Evolutionary conservation across 305 asterid genomes (phyloP), one percentile per base, ranked within the genome.

Genomic region (Fraxinus paxiana): DNA sequence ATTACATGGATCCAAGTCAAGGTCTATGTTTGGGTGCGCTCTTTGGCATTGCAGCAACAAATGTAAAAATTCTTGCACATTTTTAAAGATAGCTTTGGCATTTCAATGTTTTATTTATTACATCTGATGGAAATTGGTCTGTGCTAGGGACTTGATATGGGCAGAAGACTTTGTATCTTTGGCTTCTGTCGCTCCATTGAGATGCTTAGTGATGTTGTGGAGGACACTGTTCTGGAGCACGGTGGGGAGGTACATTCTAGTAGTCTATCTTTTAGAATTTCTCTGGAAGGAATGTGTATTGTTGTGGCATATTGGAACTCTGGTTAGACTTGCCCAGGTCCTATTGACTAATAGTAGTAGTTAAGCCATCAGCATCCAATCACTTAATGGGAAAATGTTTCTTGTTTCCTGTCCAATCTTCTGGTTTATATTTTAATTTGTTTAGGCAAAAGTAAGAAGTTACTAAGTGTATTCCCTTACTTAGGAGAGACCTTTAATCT

Each of bases 171-270:
- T 41, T 94, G 99, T 84, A 91, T 94, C 79, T 88, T 90, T 87
- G 99, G 99, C 81, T 95, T 90, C 84, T 95, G 98, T 77, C 96
- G 98, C 78, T 95, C 97, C 28, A 73, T 92, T 79, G 99, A 87
- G 92, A 95, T 93, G 99, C 97, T 95, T 73, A 93, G 97, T 78
- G 99, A 95, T 75, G 98, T 94, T 46, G 97, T 95, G 79, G 98
- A 95, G 87, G 98, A 93, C 85, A 91, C 96, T 18, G 99, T 95
- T 83, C 82, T 93, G 84, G 99, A 93, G 89, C 95, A 93, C 74
- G 99, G 98, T 33, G 99, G 99, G 67, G 98, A 95, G 99, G 98
- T 93, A 92, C 76, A 61, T 76, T 33, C 75, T 78, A 43, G 54
- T 43, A 43, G 17, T 43, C 6, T 12, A 13, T 43, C 17, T 43